Base-by-base conservation (phyloP, 2,329 filamentous ascomycete genomes). In the Beauveria sp. region DNA sequence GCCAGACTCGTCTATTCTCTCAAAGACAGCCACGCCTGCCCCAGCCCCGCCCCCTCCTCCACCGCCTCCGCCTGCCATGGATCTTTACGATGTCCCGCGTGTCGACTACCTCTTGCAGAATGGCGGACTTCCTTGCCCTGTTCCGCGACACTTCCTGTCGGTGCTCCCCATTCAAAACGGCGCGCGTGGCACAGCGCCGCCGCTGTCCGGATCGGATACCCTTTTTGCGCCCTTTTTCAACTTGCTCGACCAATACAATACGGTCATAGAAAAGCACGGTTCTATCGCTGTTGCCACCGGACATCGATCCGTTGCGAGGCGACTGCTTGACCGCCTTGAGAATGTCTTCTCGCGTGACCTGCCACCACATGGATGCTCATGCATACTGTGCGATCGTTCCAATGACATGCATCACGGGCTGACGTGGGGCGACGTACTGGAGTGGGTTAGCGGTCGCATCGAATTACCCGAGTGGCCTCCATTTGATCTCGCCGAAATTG, bases 221-320 rank as follows among this genome's bases (percentile, higher is more conserved):
- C 79, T 97, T 5, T 97, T 97, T 70, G 84, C 88, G 5, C 91
- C 91, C 0, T 91, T 94, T 66, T 89, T 90, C 71, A 87, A 85
- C 64, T 80, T 97, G 2, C 80, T 99, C 24, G 89, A 96, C 66
- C 89, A 96, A 69, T 97, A 96, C 70, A 84, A 88, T 64, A 82
- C 84, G 3, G 92, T 99, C 4, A 81, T 97, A 64, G 79, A 82
- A 47, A 92, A 89, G 64, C 91, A 89, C 67, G 94, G 94, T 3
- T 97, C 93, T 0, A 78, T 99, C 5, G 94, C 94, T 2, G 94
- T 97, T 2, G 94, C 94, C 18, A 97, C 93, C 0, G 94, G 94
- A 6, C 96, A 97, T 72, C 86, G 91, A 59, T 97, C 93, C 0
- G 90, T 97, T n/a, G 94, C 94, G 3, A 86, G 94, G 5, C 85